phyloP scores from a whole-genome alignment of 495 filamentous ascomycete species.

The Lepidopterella palustris region DNA sequence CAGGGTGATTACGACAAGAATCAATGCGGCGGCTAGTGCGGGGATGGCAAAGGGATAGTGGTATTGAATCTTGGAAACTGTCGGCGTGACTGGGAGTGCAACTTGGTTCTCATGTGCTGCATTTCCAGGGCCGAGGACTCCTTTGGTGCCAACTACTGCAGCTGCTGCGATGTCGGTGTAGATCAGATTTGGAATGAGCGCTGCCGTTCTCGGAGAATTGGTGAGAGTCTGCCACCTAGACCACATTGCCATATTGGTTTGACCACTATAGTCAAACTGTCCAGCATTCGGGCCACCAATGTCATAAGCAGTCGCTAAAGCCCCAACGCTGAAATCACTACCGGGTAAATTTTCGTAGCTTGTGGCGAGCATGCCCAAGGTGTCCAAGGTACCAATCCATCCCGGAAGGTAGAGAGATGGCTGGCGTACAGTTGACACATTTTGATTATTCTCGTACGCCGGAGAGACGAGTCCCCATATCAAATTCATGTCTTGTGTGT shows the following conservation, averaged over 20 bases:
- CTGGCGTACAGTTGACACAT: conserved; percentile 31
- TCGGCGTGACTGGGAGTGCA: too few species aligned
- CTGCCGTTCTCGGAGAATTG: conserved; percentile 5
- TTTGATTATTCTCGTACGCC: conserved; percentile 27
- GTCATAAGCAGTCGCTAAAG: conserved; percentile 16
- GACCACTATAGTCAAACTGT: conserved; percentile 34
- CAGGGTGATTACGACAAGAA: too few species aligned
- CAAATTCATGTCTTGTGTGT: conserved; percentile 21
- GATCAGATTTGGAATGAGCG: conserved; percentile 39
- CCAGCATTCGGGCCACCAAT: conserved; percentile 8
- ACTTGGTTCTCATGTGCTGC: too few species aligned
- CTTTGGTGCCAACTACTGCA: conserved; percentile 36
- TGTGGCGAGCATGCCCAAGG: background rate
- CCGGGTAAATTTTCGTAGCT: conserved; percentile 22
- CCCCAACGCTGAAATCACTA: conserved; percentile 11
- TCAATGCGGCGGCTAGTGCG: too few species aligned
- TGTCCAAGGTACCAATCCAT: background rate
- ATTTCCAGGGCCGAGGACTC: too few species aligned
- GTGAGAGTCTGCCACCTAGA: conserved; percentile 35
- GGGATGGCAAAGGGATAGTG: too few species aligned
- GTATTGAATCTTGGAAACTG: too few species aligned
- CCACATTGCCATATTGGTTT: conserved; percentile 32
- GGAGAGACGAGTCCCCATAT: conserved; percentile 38
- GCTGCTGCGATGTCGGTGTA: conserved; percentile 41
- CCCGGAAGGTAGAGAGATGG: conserved; percentile 32